Conservation (phyloP, 495 filamentous ascomycete genomes). For the Xylaria curta region DNA sequence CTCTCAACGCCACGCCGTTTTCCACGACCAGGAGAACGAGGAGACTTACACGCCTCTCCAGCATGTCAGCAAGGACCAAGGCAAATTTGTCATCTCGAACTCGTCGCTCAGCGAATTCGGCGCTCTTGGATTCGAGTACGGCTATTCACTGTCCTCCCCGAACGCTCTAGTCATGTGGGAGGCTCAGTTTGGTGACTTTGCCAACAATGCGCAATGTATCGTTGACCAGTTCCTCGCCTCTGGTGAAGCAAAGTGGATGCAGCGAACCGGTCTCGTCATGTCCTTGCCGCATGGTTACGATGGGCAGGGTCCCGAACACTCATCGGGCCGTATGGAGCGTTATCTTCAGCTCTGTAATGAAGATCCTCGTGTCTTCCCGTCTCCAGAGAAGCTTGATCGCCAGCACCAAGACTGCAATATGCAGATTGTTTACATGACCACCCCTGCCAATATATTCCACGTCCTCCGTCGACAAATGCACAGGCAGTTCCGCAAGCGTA, state of each 20-base stretch:
- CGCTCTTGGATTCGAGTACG: constrained; percentile 96
- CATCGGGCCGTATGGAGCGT: constrained; percentile 95
- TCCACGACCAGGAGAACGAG: constrained; percentile 96
- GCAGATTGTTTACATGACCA: constrained; percentile 96
- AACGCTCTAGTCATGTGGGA: constrained; percentile 99
- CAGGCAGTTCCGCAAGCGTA: constrained; percentile 98
- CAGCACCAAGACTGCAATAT: constrained; percentile 99
- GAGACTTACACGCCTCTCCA: constrained; percentile 91
- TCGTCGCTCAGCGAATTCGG: constrained; percentile 96
- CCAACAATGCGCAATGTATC: constrained; percentile 98
- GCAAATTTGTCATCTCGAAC: constrained; percentile 94
- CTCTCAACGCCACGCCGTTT: constrained; percentile 95
- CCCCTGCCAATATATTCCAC: constrained; percentile 94
- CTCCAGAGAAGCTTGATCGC: constrained; percentile 84
- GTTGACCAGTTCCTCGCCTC: constrained; percentile 99
- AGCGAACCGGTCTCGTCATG: constrained; percentile 92
- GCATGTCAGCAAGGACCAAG: constrained; percentile 86
- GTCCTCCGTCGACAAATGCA: constrained; percentile 96
- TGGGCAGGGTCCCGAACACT: constrained; percentile 98
- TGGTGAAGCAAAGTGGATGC: constrained; percentile 97
- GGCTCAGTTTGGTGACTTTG: constrained; percentile 98
- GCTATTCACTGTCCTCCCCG: constrained; percentile 95
- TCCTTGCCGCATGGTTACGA: constrained; percentile 97
- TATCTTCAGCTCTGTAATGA: constrained; percentile 98
- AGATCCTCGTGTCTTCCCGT: constrained; percentile 91